phyloP scores from a whole-genome alignment of 345 rosid genomes.

The Eucalyptus paniculata region DNA sequence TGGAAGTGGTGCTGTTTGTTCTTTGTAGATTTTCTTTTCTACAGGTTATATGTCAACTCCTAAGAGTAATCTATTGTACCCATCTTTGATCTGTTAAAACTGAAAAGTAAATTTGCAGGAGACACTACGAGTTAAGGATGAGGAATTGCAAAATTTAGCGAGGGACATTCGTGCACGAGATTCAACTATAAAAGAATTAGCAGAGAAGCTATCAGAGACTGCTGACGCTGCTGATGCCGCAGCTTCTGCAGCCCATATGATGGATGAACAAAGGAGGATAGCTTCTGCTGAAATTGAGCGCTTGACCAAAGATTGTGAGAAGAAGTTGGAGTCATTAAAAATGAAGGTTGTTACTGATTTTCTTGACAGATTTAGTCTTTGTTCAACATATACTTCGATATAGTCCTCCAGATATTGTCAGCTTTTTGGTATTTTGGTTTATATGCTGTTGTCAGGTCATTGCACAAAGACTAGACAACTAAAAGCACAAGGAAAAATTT shows the following conservation, averaged over 20 bases:
- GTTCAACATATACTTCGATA: neutral
- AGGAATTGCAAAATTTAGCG: slow-evolving; percentile 78
- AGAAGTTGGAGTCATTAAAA: slow-evolving; percentile 40
- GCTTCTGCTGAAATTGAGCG: slow-evolving; percentile 68
- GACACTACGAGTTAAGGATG: slow-evolving; percentile 91
- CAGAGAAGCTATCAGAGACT: slow-evolving; percentile 77
- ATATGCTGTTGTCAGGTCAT: neutral
- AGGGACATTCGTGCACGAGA: slow-evolving; percentile 84
- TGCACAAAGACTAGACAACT: neutral
- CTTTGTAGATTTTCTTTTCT: neutral
- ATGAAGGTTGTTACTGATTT: slow-evolving; percentile 33
- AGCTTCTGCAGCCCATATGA: slow-evolving; percentile 75
- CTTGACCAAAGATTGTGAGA: slow-evolving; percentile 41
- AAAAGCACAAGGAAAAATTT: neutral
- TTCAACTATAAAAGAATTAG: slow-evolving; percentile 73
- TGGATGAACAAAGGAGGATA: slow-evolving; percentile 78
- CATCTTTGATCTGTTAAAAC: neutral
- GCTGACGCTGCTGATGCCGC: slow-evolving; percentile 98
- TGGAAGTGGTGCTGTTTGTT: neutral
- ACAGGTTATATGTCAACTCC: neutral
- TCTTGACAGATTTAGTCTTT: neutral
- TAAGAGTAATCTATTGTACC: neutral
- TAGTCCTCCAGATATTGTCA: neutral
- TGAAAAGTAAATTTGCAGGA: slow-evolving; percentile 31
- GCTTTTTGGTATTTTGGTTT: neutral